Base-by-base conservation (phyloP, 2,329 filamentous ascomycete genomes). In the Fusarium hostae region DNA sequence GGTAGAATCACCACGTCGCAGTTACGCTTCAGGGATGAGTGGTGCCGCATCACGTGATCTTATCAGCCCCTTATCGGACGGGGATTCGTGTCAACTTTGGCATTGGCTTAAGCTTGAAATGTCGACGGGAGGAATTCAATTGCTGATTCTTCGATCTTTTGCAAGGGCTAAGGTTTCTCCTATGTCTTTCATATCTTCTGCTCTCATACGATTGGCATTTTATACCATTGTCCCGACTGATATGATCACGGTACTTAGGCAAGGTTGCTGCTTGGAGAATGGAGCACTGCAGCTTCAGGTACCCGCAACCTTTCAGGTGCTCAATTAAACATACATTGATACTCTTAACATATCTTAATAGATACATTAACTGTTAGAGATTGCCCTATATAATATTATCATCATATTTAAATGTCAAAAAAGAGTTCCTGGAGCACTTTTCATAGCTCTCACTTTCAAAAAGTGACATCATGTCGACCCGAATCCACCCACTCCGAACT, bases 1-100 rank as follows among this genome's bases (percentile, higher is more conserved):
- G 48, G 39, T 69, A 77, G 73, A 80, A 81, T 79, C 81, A 82
- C 80, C 81, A 82, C 80, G 80, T 81, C 75, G 81, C 77, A 79
- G 79, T 73, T 78, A 79, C 70, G 74, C 72, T 68, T 80, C 70
- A 71, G 78, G 77, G 70, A 69, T 74, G 71, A 68, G 64, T 65
- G 66, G 76, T 72, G 70, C 52, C 39, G 24, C 41, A 48, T 81
- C 81, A 82, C 81, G 81, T 82, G 81, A 81, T 40, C 50, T 70
- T 74, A 77, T 77, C 70, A 57, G 69, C 59, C 66, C 64, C 73
- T 75, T 77, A 76, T 76, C 75, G 67, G 67, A 60, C 66, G 32
- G 58, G 69, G 74, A 76, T 71, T 70, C 68, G 69, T 77, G 74
- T 76, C 70, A 76, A 76, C 72, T 76, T 75, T 65, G 45, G 44